Conservation (phyloP, 2,329 filamentous ascomycete genomes). For the Penicillium sp. region DNA sequence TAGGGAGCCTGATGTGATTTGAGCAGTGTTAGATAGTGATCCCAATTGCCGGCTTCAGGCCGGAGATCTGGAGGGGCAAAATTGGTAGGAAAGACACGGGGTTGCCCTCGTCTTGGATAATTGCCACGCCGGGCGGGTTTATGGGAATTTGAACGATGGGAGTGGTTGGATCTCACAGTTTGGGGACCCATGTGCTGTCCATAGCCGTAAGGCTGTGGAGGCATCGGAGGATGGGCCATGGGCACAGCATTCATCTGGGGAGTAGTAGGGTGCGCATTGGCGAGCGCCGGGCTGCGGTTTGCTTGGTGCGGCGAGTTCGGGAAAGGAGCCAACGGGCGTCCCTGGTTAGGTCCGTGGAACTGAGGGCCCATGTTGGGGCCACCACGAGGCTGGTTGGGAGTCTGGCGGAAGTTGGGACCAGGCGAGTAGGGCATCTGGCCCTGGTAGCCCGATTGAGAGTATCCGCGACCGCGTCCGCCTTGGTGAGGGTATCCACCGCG, state of each 20-base stretch:
- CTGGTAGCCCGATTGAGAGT: conserved; percentile 57
- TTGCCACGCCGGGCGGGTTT: conserved; percentile 37
- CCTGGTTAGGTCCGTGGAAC: conserved; percentile 52
- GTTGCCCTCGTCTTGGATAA: conserved; percentile 6
- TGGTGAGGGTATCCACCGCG: conserved; percentile 59
- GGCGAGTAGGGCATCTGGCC: conserved; percentile 60
- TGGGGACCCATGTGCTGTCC: conserved; percentile 61
- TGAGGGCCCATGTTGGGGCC: conserved; percentile 57
- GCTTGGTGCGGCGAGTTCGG: conserved; percentile 69
- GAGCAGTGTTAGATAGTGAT: conserved; percentile 69
- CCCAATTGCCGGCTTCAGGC: conserved; percentile 71
- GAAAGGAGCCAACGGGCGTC: conserved; percentile 51
- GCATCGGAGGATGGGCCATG: conserved; percentile 67
- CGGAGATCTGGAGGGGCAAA: conserved; percentile 61
- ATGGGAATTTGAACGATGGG: conserved; percentile 28
- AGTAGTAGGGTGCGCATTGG: conserved; percentile 68
- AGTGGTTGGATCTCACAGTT: conserved; percentile 61
- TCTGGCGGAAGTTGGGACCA: conserved; percentile 55
- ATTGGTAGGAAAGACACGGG: conserved; percentile 29
- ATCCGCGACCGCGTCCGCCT: conserved; percentile 62
- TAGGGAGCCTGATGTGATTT: conserved; percentile 64
- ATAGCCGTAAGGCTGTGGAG: conserved; percentile 62
- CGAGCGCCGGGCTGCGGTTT: conserved; percentile 67
- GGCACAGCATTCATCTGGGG: conserved; percentile 74
- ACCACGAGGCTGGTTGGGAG: conserved; percentile 56